Conservation (phyloP, 108 stramenopile genomes). For the Pseudonitzschia multistriata region DNA sequence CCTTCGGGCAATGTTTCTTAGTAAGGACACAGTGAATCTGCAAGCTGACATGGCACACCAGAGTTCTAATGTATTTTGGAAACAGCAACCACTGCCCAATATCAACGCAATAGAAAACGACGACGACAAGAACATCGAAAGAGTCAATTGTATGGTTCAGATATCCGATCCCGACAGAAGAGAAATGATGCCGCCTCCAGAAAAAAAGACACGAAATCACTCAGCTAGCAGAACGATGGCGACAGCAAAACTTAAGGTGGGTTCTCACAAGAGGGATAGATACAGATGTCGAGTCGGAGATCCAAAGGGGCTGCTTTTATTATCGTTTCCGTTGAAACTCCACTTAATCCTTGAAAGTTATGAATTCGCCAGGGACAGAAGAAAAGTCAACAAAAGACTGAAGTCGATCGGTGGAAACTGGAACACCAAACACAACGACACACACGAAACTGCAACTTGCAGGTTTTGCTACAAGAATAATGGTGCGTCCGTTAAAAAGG, state of each 20-base stretch:
- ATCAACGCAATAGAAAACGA: too few relatives aligned
- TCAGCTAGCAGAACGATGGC: not conserved
- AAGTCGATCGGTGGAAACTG: not conserved
- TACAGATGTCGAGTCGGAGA: not conserved
- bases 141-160: too few relatives aligned
- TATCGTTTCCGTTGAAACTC: slow-evolving; percentile 12
- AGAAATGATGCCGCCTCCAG: not conserved
- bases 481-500: not conserved
- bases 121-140: too few relatives aligned
- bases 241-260: not conserved
- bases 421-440: not conserved
- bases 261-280: too few relatives aligned
- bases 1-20: too few relatives aligned
- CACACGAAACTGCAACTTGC: too few relatives aligned
- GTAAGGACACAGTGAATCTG: too few relatives aligned
- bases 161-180: not conserved
- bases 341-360: not conserved
- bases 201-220: not conserved
- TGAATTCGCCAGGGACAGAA: not conserved
- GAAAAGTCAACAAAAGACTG: not conserved
- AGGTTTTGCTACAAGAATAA: too few relatives aligned
- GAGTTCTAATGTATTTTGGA: too few relatives aligned
- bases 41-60: too few relatives aligned
- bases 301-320: not conserved
- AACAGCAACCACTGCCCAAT: too few relatives aligned